Conservation (phyloP, 352 stramenopile genomes). For the Phytopythium mirpurense region DNA sequence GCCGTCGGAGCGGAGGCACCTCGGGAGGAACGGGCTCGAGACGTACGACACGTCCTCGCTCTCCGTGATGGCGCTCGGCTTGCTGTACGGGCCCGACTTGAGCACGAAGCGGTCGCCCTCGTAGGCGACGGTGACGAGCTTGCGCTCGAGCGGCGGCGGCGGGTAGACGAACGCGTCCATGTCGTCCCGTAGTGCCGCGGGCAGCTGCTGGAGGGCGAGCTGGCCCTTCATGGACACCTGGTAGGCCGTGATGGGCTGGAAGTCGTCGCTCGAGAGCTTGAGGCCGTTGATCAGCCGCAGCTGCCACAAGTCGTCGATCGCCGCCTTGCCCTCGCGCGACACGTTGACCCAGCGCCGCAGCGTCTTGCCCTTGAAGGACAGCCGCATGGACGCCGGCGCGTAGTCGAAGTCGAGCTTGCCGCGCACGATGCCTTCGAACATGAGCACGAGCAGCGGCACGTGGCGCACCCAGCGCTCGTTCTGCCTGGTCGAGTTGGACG, state of each 20-base stretch:
- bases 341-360: slow-evolving; percentile 90
- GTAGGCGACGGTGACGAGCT: slow-evolving; percentile 48
- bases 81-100: slow-evolving; percentile 76
- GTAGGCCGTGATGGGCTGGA: slow-evolving; percentile 95
- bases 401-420: slow-evolving; percentile 97
- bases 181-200: slow-evolving; percentile 56
- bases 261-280: slow-evolving; percentile 91
- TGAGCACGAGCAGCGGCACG: slow-evolving; percentile 92
- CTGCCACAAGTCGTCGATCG: slow-evolving; percentile 94
- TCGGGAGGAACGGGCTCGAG: slow-evolving; percentile 94
- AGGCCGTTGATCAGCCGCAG: slow-evolving; percentile 91
- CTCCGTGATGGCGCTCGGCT: slow-evolving; percentile 92
- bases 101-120: slow-evolving; percentile 78
- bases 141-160: slow-evolving; percentile 32
- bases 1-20: slow-evolving; percentile 90
- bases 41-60: slow-evolving; percentile 98
- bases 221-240: slow-evolving; percentile 91
- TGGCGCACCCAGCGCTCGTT: slow-evolving; percentile 96
- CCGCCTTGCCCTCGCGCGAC: slow-evolving; percentile 92
- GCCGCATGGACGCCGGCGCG: slow-evolving; percentile 90
- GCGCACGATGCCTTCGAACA: slow-evolving; percentile 95
- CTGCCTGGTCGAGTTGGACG: slow-evolving; percentile 82
- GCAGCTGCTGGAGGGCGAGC: slow-evolving; percentile 82
- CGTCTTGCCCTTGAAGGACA: slow-evolving; percentile 89
- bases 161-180: slow-evolving; percentile 65